Percentiles rank a stretch among this genome's conserved stretches.
Evolutionary conservation across 2,329 filamentous ascomycete species (phyloP).

Genomic region (Pseudofabraea citricarpa): DNA sequence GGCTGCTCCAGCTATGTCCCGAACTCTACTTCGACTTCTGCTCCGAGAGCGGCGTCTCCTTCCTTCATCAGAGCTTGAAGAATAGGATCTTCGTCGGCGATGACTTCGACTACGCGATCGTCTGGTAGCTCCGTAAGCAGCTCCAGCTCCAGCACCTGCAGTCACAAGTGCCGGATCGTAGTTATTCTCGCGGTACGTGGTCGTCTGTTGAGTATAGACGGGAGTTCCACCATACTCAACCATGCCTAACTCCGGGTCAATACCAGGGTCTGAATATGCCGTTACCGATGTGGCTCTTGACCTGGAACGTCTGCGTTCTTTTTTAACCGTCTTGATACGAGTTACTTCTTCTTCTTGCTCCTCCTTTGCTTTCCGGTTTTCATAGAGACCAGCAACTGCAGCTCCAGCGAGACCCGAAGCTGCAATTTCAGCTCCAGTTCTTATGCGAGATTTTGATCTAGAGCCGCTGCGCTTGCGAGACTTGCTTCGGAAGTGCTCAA

Average conservation of each 20-base stretch:
- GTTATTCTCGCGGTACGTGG: slow-evolving; percentile 22
- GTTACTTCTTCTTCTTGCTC: slow-evolving; percentile 32
- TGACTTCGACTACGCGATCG: slow-evolving; percentile 16
- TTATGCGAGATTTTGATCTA: slow-evolving; percentile 34
- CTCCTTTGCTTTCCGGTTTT: slow-evolving; percentile 57
- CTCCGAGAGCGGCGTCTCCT: slow-evolving; percentile 35
- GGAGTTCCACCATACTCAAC: slow-evolving; percentile 62
- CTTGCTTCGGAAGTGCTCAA: slow-evolving; percentile 52
- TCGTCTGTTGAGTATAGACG: slow-evolving; percentile 36
- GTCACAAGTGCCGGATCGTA: slow-evolving; percentile 21
- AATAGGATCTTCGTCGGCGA: slow-evolving; percentile 16
- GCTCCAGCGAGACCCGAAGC: slow-evolving; percentile 56
- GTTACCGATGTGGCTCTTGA: slow-evolving; percentile 46
- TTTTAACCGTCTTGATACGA: slow-evolving; percentile 27
- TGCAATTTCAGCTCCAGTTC: slow-evolving; percentile 54
- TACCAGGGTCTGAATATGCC: slow-evolving; percentile 41
- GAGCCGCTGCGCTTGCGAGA: slow-evolving; percentile 40
- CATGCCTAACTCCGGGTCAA: slow-evolving; percentile 64
- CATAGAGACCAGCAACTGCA: slow-evolving; percentile 56
- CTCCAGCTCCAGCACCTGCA: slow-evolving; percentile 18
- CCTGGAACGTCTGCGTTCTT: slow-evolving; percentile 16
- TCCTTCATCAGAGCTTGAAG: slow-evolving; percentile 19
- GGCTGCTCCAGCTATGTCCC: slow-evolving; percentile 50
- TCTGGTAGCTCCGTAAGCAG: slow-evolving; percentile 18
- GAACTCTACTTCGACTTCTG: slow-evolving; percentile 48